Percentiles rank a stretch among this genome's conserved stretches.
These are phyloP conservation scores for Mycosarcoma maydis DNA, from an alignment of 1,284 basidiomycete species.

Conservation along the genomic window DNA sequence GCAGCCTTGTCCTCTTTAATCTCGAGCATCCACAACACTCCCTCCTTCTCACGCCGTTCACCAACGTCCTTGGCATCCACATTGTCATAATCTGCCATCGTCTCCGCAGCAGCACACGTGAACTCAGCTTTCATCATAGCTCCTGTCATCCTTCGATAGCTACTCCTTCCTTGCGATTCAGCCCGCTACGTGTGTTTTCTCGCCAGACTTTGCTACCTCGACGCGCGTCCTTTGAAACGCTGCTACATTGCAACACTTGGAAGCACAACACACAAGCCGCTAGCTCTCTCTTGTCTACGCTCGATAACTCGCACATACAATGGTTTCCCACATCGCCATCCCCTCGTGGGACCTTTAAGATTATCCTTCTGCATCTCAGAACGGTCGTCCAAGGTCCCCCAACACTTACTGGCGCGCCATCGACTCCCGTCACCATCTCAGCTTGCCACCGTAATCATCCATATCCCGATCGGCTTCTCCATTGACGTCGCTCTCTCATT, in stretches of 20 bases:
- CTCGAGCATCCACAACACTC: neutral
- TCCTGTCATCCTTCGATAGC: neutral
- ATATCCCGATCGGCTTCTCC: conserved; percentile 1
- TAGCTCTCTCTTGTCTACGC: neutral
- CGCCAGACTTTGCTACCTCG: neutral
- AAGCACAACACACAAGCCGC: neutral
- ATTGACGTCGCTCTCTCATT: conserved; percentile 9
- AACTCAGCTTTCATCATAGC: conserved; percentile 14
- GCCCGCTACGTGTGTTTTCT: conserved; percentile 11
- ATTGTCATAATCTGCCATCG: conserved; percentile 9
- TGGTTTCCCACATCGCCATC: conserved; percentile 27
- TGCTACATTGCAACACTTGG: neutral
- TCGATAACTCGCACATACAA: conserved; percentile 8
- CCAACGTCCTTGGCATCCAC: no score
- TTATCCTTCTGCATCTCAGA: conserved; percentile 21
- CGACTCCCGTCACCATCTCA: conserved; percentile 1
- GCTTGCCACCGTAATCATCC: neutral
- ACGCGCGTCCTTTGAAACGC: neutral
- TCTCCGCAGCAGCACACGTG: neutral
- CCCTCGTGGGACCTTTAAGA: conserved; percentile 43
- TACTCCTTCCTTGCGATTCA: conserved; percentile 11
- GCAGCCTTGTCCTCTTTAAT: conserved; percentile 5
- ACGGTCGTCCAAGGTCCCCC: conserved; percentile 29
- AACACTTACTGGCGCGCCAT: conserved; percentile 1
- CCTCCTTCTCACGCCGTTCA: neutral